These are phyloP conservation scores for Clitopilus passeckerianus DNA, from an alignment of 768 basidiomycete species.

Conservation along the genomic window DNA sequence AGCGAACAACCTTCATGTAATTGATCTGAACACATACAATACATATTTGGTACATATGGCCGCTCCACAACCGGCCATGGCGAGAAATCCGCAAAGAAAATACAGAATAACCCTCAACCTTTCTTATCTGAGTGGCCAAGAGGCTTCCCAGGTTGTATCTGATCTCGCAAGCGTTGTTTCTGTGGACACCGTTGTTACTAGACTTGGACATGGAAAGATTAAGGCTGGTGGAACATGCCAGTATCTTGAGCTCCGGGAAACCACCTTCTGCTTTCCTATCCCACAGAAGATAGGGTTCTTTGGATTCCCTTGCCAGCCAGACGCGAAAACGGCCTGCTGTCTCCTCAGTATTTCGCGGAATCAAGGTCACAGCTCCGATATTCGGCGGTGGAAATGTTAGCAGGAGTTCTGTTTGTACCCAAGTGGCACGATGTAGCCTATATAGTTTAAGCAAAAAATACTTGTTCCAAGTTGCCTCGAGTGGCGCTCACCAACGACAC, in stretches of 20 bases:
- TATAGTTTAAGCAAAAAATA: slow-evolving; percentile 29
- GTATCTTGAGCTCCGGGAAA: slow-evolving; percentile 84
- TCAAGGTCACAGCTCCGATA: slow-evolving; percentile 60
- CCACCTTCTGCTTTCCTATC: slow-evolving; percentile 89
- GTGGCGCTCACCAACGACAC: slow-evolving; percentile 70
- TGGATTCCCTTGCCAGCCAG: slow-evolving; percentile 56
- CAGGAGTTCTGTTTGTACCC: slow-evolving; percentile 91
- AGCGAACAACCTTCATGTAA: not conserved
- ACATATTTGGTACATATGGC: not conserved
- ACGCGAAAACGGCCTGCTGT: slow-evolving; percentile 89
- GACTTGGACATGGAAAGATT: not conserved
- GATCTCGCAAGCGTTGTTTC: slow-evolving; percentile 88
- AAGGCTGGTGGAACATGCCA: slow-evolving; percentile 43
- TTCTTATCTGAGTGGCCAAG: slow-evolving; percentile 87
- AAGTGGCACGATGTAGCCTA: slow-evolving; percentile 90
- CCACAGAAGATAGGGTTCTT: slow-evolving; percentile 60
- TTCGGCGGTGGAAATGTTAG: slow-evolving; percentile 84
- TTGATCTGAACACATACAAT: not conserved
- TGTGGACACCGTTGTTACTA: slow-evolving; percentile 22
- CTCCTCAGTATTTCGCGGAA: slow-evolving; percentile 75
- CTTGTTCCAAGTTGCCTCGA: not conserved
- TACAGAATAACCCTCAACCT: slow-evolving; percentile 1
- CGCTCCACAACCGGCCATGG: not conserved
- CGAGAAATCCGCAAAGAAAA: not conserved
- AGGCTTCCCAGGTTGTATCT: slow-evolving; percentile 73